Evolutionary conservation across 352 stramenopile genomes (phyloP).

Genomic region (Peronosclerospora sorghi): DNA sequence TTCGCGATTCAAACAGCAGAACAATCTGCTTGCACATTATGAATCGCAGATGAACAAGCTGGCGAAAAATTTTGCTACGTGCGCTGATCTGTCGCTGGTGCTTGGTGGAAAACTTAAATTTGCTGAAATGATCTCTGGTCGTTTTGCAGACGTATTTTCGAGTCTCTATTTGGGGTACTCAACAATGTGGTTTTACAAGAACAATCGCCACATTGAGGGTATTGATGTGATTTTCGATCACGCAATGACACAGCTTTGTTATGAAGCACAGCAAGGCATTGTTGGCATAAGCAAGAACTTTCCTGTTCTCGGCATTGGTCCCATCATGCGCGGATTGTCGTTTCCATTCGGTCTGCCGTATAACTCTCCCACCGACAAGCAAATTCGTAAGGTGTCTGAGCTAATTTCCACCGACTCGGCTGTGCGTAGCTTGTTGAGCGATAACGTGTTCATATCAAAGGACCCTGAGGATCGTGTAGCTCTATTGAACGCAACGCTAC

Average conservation of each 20-base stretch:
- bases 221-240: conserved; percentile 95
- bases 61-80: conserved; percentile 94
- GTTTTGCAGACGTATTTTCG: conserved; percentile 94
- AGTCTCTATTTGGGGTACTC: conserved; percentile 97
- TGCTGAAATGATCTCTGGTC: conserved; percentile 95
- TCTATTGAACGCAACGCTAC: conserved; percentile 62
- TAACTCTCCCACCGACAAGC: conserved; percentile 82
- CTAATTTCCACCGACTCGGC: conserved; percentile 63
- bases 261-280: conserved; percentile 93
- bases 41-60: conserved; percentile 95
- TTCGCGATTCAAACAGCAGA: conserved; percentile 82
- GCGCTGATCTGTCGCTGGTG: conserved; percentile 91
- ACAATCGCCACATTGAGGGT: conserved; percentile 88
- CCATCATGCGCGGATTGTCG: conserved; percentile 89
- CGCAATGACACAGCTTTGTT: conserved; percentile 92
- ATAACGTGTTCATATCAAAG: conserved; percentile 71
- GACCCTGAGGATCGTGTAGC: conserved; percentile 54
- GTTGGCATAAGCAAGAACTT: conserved; percentile 95
- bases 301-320: conserved; percentile 85
- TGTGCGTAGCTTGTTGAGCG: conserved; percentile 56
- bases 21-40: conserved; percentile 89
- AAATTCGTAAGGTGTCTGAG: conserved; percentile 59
- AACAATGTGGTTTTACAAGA: conserved; percentile 94
- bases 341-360: conserved; percentile 94
- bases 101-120: conserved; percentile 97